These are phyloP conservation scores for Novymonas esmeraldas DNA, from an alignment of 208 protist genomes.

Conservation along the genomic window DNA sequence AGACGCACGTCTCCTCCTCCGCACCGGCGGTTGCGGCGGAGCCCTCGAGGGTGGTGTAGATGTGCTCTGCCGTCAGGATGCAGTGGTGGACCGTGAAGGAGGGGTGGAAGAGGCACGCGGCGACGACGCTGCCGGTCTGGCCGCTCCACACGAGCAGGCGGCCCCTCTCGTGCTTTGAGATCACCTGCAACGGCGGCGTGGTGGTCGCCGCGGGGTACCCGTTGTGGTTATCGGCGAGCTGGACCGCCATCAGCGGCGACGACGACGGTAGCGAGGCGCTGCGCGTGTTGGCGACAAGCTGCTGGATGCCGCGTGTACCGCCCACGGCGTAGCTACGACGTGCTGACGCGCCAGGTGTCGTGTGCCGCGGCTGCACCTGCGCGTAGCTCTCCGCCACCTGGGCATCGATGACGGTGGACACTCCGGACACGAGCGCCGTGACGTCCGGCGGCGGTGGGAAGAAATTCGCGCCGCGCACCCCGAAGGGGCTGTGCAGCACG, in stretches of 20 bases:
- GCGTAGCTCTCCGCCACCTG: slow-evolving; percentile 9
- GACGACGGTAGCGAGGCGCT: background rate
- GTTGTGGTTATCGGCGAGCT: background rate
- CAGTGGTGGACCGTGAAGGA: slow-evolving; percentile 64
- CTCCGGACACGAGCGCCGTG: background rate
- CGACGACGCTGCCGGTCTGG: slow-evolving; percentile 40
- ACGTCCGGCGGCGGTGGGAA: slow-evolving; percentile 23
- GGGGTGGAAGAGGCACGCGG: slow-evolving; percentile 44
- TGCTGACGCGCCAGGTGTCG: background rate
- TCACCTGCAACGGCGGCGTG: slow-evolving; percentile 17
- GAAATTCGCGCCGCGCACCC: slow-evolving; percentile 59
- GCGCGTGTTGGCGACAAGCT: slow-evolving; percentile 22
- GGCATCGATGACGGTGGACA: background rate
- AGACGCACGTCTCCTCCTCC: slow-evolving; percentile 66
- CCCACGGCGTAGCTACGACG: slow-evolving; percentile 20
- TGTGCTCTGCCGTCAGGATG: slow-evolving; percentile 34
- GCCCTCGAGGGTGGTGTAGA: slow-evolving; percentile 70
- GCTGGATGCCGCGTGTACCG: slow-evolving; percentile 26
- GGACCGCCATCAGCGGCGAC: slow-evolving; percentile 1
- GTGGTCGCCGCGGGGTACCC: background rate
- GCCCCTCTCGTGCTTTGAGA: slow-evolving; percentile 69
- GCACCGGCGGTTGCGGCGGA: slow-evolving; percentile 28
- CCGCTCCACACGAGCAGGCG: slow-evolving; percentile 75
- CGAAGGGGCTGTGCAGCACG: slow-evolving; percentile 66
- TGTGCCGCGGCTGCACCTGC: background rate